A percentile compares a stretch with the other conserved stretches of the same genome.
phyloP scores from a whole-genome alignment of 768 basidiomycete genomes.

The Termitomyces sp. region DNA sequence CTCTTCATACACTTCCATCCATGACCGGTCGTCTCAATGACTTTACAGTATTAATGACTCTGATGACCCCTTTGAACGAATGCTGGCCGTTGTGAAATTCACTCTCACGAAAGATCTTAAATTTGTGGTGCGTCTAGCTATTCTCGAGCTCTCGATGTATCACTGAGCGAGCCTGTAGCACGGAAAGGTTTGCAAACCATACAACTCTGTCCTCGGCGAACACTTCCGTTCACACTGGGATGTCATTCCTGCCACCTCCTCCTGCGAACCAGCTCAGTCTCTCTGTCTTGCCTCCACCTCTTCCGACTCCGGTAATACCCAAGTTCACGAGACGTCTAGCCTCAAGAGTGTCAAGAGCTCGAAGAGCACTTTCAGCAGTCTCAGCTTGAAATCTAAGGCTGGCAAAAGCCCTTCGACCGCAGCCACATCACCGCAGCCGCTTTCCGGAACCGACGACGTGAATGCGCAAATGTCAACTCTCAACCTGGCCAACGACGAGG shows the following conservation, averaged over 20 bases:
- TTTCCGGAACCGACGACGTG: conserved; percentile 35
- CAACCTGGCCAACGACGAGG: conserved; percentile 34
- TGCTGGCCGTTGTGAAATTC: conserved; percentile 89
- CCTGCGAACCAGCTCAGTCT: conserved; percentile 41
- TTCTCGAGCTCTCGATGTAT: conserved; percentile 1
- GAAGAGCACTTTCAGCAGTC: conserved; percentile 55
- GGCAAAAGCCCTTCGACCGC: conserved; percentile 53
- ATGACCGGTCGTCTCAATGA: background rate
- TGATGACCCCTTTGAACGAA: conserved; percentile 88
- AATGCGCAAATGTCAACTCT: conserved; percentile 60
- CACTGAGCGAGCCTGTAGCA: conserved; percentile 43
- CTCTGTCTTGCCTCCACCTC: conserved; percentile 42
- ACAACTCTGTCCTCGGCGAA: conserved; percentile 85
- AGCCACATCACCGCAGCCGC: conserved; percentile 48
- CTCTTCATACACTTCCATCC: background rate
- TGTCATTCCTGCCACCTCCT: conserved; percentile 56
- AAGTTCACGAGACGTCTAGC: conserved; percentile 48
- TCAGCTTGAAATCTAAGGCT: conserved; percentile 53
- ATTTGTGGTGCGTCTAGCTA: conserved; percentile 63
- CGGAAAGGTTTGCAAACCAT: conserved; percentile 92
- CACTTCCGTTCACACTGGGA: conserved; percentile 91
- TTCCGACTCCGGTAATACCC: conserved; percentile 17
- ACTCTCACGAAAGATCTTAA: conserved; percentile 93
- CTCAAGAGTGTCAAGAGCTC: conserved; percentile 58
- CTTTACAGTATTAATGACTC: conserved; percentile 82